Percentiles rank a stretch among this genome's conserved stretches.
Conservation (phyloP, 106 monocot species). For the Posidonia australis region DNA sequence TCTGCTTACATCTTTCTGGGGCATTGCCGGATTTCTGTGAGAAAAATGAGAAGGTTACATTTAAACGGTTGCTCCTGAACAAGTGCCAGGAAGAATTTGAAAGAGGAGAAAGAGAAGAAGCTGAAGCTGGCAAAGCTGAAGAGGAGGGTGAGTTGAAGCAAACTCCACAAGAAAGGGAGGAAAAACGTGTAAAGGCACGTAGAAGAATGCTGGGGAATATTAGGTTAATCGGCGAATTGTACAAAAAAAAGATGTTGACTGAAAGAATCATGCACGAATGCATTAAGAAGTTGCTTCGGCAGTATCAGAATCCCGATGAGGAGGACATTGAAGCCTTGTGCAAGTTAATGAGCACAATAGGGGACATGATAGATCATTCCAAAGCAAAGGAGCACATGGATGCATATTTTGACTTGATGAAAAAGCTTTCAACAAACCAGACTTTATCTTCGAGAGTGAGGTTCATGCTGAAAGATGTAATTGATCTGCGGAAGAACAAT, state of each 20-base stretch:
- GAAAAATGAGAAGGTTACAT: slow-evolving; percentile 72
- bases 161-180: slow-evolving; percentile 48
- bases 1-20: slow-evolving; percentile 63
- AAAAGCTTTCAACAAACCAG: slow-evolving; percentile 45
- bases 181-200: slow-evolving; percentile 46
- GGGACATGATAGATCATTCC: slow-evolving; percentile 65
- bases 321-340: slow-evolving; percentile 84
- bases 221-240: slow-evolving; percentile 83
- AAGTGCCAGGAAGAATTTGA: slow-evolving; percentile 98
- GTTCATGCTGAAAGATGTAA: slow-evolving; percentile 82
- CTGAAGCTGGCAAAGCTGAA: slow-evolving; percentile 45
- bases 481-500: slow-evolving; percentile 78
- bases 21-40: slow-evolving; percentile 57
- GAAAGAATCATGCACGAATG: slow-evolving; percentile 96
- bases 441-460: slow-evolving; percentile 66
- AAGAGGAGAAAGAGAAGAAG: slow-evolving; percentile 62
- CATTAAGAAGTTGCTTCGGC: slow-evolving; percentile 66
- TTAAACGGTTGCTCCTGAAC: slow-evolving; percentile 67
- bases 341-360: slow-evolving; percentile 92
- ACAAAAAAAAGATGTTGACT: slow-evolving; percentile 87
- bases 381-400: slow-evolving; percentile 72
- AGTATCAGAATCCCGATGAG: slow-evolving; percentile 62
- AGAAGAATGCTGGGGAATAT: slow-evolving; percentile 88
- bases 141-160: slow-evolving; percentile 63
- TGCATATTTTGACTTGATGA: slow-evolving; percentile 63